Evolutionary conservation across 495 filamentous ascomycete genomes (phyloP).

Genomic region (Neurospora sp.): DNA sequence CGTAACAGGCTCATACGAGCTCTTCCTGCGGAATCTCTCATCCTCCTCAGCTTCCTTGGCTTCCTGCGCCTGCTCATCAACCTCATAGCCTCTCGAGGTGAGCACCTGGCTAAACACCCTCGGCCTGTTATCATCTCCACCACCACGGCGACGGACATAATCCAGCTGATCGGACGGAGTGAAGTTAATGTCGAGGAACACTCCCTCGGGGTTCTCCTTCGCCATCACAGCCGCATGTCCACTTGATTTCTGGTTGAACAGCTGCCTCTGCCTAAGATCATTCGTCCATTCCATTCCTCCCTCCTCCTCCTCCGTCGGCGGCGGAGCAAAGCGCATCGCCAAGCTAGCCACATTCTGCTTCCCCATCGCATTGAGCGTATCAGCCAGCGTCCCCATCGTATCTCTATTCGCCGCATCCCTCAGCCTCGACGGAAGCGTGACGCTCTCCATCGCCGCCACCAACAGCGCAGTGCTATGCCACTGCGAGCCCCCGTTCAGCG

Average conservation of each 20-base stretch:
- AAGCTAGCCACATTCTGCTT: constrained; percentile 73
- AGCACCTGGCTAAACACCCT: constrained; percentile 24
- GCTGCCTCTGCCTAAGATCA: not conserved
- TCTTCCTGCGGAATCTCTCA: constrained; percentile 6
- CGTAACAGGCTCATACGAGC: constrained; percentile 14
- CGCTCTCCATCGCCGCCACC: constrained; percentile 67
- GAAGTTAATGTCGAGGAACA: constrained; percentile 18
- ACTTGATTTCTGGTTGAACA: not conserved
- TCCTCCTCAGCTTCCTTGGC: constrained; percentile 8
- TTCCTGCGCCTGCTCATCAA: constrained; percentile 3
- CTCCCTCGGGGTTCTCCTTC: constrained; percentile 10
- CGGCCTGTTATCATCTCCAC: constrained; percentile 6
- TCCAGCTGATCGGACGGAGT: constrained; percentile 19
- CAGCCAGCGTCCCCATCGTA: constrained; percentile 53
- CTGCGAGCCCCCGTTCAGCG: constrained; percentile 51
- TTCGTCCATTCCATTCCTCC: not conserved
- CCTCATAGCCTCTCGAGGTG: constrained; percentile 9
- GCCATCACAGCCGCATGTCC: not conserved
- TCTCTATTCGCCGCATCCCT: constrained; percentile 40
- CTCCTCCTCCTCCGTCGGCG: constrained; percentile 7
- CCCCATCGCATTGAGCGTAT: constrained; percentile 63
- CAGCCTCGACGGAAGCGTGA: constrained; percentile 67
- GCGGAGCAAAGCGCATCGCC: constrained; percentile 37
- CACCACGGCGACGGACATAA: not conserved
- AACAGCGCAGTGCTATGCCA: constrained; percentile 81